Percentiles rank a stretch among this genome's conserved stretches.
Conservation (phyloP, 2,329 filamentous ascomycete genomes). For the Zarea fungicola region DNA sequence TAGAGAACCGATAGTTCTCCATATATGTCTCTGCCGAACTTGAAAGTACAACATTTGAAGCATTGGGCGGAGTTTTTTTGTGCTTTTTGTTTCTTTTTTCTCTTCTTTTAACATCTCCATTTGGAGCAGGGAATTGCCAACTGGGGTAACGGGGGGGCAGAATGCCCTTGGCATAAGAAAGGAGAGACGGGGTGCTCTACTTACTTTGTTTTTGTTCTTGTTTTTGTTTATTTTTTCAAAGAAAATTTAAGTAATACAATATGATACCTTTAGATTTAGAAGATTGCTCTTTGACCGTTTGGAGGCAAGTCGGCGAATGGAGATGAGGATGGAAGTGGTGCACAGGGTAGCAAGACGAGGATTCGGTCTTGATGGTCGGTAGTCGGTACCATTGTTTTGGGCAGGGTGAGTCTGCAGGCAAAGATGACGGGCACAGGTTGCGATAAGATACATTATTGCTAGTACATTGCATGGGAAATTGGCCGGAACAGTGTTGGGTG, state of each 20-base stretch:
- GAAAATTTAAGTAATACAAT: neutral
- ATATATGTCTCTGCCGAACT: neutral
- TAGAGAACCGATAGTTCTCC: neutral
- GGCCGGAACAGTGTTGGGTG: neutral
- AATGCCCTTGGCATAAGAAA: neutral
- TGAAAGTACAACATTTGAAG: neutral
- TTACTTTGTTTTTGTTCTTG: no score
- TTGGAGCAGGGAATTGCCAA: neutral
- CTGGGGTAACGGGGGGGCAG: neutral
- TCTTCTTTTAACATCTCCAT: no score
- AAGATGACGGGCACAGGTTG: no score
- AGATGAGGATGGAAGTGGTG: no score
- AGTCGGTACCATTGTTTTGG: no score
- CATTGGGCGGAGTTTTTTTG: slow-evolving; percentile 5
- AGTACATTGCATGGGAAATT: neutral
- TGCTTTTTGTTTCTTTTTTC: no score
- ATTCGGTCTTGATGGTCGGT: no score
- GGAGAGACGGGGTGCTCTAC: neutral
- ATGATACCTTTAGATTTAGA: neutral
- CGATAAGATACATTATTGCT: no score
- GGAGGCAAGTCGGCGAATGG: no score
- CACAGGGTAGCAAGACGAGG: no score
- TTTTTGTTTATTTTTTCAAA: neutral
- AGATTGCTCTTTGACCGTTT: neutral
- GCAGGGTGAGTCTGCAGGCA: no score